Evolutionary conservation across 192 early-diverging fungal genomes (phyloP).

Genomic region (Diversispora epigaea): DNA sequence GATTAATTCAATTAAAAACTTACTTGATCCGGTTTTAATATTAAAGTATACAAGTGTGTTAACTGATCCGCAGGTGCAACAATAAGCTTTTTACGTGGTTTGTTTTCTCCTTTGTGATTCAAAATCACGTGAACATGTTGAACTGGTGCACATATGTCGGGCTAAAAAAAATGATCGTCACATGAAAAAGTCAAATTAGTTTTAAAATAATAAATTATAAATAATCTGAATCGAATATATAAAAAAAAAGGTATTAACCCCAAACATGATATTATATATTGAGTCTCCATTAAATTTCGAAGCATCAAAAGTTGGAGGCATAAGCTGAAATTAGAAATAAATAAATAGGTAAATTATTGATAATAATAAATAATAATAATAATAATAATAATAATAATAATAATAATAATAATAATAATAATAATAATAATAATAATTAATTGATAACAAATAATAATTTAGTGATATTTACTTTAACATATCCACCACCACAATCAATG

Average conservation of each 20-base stretch:
- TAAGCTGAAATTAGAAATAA: slow-evolving; percentile 46
- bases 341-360: neutral
- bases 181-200: slow-evolving; percentile 22
- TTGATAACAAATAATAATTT: neutral
- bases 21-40: slow-evolving; percentile 67
- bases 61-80: slow-evolving; percentile 74
- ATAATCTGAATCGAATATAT: neutral
- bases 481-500: slow-evolving; percentile 91
- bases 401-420: too few relatives aligned
- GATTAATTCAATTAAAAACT: slow-evolving; percentile 51
- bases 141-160: slow-evolving; percentile 90
- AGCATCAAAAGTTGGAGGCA: slow-evolving; percentile 79
- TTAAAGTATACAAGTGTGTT: slow-evolving; percentile 89
- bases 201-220: neutral
- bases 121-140: slow-evolving; percentile 96
- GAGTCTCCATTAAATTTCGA: slow-evolving; percentile 82
- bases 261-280: slow-evolving; percentile 79
- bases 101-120: slow-evolving; percentile 87
- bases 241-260: slow-evolving; percentile 44
- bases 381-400: too few relatives aligned
- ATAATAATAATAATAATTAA: too few relatives aligned
- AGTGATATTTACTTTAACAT: slow-evolving; percentile 62
- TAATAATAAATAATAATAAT: neutral
- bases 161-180: too few relatives aligned
- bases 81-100: slow-evolving; percentile 73